A percentile compares a stretch with the other conserved stretches of the same genome.
Conservation (phyloP, 108 stramenopile genomes). For the Cyclotella cryptica region DNA sequence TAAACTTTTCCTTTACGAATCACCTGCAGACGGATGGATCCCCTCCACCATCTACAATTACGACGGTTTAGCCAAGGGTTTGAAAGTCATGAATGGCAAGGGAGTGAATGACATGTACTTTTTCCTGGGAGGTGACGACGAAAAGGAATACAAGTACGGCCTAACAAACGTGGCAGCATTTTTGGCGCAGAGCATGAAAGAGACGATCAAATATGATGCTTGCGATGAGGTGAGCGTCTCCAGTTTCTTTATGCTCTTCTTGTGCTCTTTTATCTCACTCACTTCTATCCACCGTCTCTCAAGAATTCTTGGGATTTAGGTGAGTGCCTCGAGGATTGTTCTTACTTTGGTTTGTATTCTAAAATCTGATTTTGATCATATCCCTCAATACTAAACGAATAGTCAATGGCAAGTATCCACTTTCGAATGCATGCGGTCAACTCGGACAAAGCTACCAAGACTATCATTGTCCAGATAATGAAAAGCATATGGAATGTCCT, state of each 20-base stretch:
- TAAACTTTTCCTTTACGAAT: slow-evolving; percentile 24
- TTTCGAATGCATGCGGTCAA: slow-evolving; percentile 27
- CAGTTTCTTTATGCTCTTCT: neutral
- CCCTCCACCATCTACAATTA: slow-evolving; percentile 27
- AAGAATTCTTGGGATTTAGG: slow-evolving; percentile 19
- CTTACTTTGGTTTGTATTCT: neutral
- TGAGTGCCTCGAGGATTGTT: neutral
- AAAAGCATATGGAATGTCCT: slow-evolving; percentile 24
- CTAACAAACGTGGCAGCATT: slow-evolving; percentile 1
- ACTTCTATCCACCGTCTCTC: neutral
- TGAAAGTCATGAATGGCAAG: slow-evolving; percentile 20
- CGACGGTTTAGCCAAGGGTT: slow-evolving; percentile 19
- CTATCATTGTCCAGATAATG: slow-evolving; percentile 17
- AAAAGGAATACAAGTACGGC: neutral
- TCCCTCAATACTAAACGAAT: neutral
- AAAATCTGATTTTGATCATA: neutral
- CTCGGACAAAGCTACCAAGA: slow-evolving; percentile 22
- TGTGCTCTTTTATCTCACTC: neutral
- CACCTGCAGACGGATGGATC: slow-evolving; percentile 20
- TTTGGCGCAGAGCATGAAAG: slow-evolving; percentile 46
- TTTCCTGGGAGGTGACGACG: slow-evolving; percentile 8
- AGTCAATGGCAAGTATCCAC: slow-evolving; percentile 25
- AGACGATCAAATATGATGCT: slow-evolving; percentile 49
- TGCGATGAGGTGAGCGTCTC: slow-evolving; percentile 34
- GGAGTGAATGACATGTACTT: slow-evolving; percentile 22